Conservation (phyloP, 2,329 filamentous ascomycete species). For the Ophiostoma tasmaniense region DNA sequence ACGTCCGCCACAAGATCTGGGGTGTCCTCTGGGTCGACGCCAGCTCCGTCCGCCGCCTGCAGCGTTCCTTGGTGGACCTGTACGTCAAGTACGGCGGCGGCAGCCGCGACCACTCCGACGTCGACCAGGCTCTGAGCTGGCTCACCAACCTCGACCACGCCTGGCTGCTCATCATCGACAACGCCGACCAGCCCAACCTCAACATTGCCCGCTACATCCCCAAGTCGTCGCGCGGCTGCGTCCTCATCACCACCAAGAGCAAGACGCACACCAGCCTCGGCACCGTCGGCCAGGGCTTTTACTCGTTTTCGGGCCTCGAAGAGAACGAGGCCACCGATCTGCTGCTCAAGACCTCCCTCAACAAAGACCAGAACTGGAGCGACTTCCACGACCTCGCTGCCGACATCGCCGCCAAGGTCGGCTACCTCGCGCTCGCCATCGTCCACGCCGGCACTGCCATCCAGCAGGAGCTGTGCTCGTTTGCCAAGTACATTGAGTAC, state of each 20-base stretch:
- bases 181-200: conserved; percentile 8
- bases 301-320: neutral
- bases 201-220: conserved; percentile 2
- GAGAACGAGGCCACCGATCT: neutral
- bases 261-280: neutral
- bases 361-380: neutral
- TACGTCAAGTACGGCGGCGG: neutral
- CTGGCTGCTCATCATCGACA: conserved; percentile 11
- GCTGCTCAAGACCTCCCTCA: neutral
- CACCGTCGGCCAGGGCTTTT: neutral
- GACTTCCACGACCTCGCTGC: neutral
- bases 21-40: conserved; percentile 9
- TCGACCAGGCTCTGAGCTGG: conserved; percentile 1
- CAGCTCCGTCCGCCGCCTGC: neutral
- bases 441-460: conserved; percentile 8
- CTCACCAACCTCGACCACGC: neutral
- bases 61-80: neutral
- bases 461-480: neutral
- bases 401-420: neutral
- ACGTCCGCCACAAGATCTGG: conserved; percentile 6
- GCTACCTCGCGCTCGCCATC: conserved; percentile 7
- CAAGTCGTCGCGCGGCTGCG: neutral
- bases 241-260: conserved; percentile 8
- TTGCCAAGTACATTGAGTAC: conserved; percentile 1
- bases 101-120: neutral